phyloP scores from a whole-genome alignment of 495 filamentous ascomycete species.

The Aspergillus sparsus region DNA sequence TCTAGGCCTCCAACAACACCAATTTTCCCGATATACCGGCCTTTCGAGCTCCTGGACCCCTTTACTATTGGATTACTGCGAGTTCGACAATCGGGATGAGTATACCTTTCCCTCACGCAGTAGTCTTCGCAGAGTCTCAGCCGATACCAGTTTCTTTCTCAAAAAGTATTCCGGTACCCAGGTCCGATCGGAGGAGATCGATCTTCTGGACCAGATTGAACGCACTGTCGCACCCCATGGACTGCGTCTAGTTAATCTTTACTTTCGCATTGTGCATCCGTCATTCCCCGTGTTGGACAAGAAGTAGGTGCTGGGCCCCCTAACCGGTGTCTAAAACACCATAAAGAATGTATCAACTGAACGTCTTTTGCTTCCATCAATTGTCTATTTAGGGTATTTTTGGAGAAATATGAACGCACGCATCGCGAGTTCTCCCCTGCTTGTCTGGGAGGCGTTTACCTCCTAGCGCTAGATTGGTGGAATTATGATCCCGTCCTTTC shows the following conservation, averaged over 20 bases:
- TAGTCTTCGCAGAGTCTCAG: conserved; percentile 8
- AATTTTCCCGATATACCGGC: conserved; percentile 8
- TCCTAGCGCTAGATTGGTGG: conserved; percentile 13
- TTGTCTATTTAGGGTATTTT: neutral
- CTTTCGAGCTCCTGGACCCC: conserved; percentile 9
- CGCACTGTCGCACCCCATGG: conserved; percentile 2
- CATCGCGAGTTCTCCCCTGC: conserved; percentile 11
- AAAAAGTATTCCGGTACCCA: conserved; percentile 11
- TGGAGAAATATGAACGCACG: conserved; percentile 14
- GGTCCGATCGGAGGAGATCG: conserved; percentile 9
- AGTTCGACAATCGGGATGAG: conserved; percentile 10
- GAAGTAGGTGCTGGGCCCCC: neutral
- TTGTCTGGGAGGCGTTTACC: conserved; percentile 11
- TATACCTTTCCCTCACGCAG: conserved; percentile 11
- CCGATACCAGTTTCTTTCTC: conserved; percentile 10
- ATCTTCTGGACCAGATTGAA: conserved; percentile 12
- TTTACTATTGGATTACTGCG: conserved; percentile 4
- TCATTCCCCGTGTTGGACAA: conserved; percentile 11
- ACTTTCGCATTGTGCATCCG: conserved; percentile 11
- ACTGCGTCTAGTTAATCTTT: conserved; percentile 8
- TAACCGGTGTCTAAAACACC: too few relatives aligned
- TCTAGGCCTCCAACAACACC: conserved; percentile 8
- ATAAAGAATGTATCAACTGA: neutral
- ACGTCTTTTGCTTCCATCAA: too few relatives aligned
- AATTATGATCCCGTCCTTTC: conserved; percentile 7